A percentile compares a stretch with the other conserved stretches of the same genome.
Conservation (phyloP, 306 rosid species). For the Glycyrrhiza uralensis region DNA sequence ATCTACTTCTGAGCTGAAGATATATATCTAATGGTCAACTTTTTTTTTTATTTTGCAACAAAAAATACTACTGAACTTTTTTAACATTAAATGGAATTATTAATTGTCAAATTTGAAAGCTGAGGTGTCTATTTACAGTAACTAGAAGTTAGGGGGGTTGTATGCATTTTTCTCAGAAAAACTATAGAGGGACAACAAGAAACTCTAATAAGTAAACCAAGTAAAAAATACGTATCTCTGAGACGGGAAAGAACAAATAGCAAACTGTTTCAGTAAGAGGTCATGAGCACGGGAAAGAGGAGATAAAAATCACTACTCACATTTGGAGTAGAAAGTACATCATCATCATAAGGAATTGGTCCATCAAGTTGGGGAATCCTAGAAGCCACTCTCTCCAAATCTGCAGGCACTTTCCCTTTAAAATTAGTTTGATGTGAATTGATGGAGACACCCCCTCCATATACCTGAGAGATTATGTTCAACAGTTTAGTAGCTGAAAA, state of each 20-base stretch:
- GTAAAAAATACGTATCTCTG: not conserved
- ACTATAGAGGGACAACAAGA: not conserved
- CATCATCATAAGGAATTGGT: slow-evolving; percentile 88
- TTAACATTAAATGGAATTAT: not conserved
- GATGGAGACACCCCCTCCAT: slow-evolving; percentile 55
- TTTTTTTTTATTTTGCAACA: not conserved
- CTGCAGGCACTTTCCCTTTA: slow-evolving; percentile 35
- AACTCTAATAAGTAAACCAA: not conserved
- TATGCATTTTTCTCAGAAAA: not conserved
- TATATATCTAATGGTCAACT: not conserved
- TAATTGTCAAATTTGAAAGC: slow-evolving; percentile 3
- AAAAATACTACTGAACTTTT: not conserved
- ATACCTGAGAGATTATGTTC: slow-evolving; percentile 50
- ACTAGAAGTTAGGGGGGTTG: not conserved
- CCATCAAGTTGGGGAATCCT: slow-evolving; percentile 97
- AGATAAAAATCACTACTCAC: slow-evolving; percentile 41
- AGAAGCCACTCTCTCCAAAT: slow-evolving; percentile 41
- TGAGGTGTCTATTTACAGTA: not conserved
- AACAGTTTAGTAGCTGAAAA: slow-evolving; percentile 17
- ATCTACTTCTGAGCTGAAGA: not conserved
- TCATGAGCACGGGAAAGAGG: not conserved
- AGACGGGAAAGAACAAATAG: slow-evolving; percentile 4
- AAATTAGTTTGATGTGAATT: slow-evolving; percentile 30
- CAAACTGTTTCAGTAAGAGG: not conserved
- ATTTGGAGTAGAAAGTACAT: slow-evolving; percentile 90